Conservation (phyloP, 2,329 filamentous ascomycete species). For the Ampelomyces quisqualis region DNA sequence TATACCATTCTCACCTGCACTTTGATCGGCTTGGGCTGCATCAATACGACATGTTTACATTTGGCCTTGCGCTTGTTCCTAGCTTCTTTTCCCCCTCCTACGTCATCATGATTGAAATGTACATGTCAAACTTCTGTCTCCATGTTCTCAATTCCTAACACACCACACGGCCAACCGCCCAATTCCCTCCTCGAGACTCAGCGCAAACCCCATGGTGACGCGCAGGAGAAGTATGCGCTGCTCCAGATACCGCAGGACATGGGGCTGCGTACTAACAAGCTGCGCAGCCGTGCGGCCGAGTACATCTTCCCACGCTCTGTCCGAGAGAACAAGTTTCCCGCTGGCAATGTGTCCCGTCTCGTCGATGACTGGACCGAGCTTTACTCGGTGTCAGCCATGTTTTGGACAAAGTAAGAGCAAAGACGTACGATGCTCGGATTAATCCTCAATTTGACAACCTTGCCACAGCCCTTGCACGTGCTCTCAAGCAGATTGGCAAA, state of each 20-base stretch:
- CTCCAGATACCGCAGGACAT: constrained; percentile 53
- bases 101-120: no score
- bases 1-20: neutral
- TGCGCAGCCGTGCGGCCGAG: constrained; percentile 50
- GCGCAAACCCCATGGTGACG: constrained; percentile 58
- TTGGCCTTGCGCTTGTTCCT: no score
- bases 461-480: constrained; percentile 47
- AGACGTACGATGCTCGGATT: constrained; percentile 46
- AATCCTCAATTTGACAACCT: constrained; percentile 38
- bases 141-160: constrained; percentile 20
- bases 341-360: constrained; percentile 57
- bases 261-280: constrained; percentile 44
- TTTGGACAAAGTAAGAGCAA: neutral
- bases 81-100: no score
- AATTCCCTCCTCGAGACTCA: constrained; percentile 44
- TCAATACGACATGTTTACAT: no score
- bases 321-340: constrained; percentile 57
- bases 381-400: neutral
- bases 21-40: neutral
- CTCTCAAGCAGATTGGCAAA: constrained; percentile 52
- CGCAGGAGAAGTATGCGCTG: constrained; percentile 55
- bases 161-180: constrained; percentile 39
- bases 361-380: constrained; percentile 51
- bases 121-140: neutral
- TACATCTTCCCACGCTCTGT: constrained; percentile 55